A percentile compares a stretch with the other conserved stretches of the same genome.
phyloP scores from a whole-genome alignment of 2,329 filamentous ascomycete genomes.

The Pseudonectria buxi region DNA sequence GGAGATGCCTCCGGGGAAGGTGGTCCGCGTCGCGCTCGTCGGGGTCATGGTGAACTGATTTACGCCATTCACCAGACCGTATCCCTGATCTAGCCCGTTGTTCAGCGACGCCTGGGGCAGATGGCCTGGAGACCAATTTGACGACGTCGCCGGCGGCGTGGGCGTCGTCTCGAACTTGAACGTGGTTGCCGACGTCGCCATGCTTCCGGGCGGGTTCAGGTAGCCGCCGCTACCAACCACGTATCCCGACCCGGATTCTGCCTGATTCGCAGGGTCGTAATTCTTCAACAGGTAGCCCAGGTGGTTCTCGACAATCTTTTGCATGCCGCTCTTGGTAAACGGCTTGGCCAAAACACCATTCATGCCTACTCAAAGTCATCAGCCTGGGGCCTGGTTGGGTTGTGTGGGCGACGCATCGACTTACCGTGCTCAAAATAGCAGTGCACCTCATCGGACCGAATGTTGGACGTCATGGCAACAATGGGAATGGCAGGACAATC shows the following conservation, averaged over 20 bases:
- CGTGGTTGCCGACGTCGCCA: slow-evolving; percentile 17
- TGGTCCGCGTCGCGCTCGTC: slow-evolving; percentile 22
- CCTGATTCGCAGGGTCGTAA: slow-evolving; percentile 40
- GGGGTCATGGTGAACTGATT: slow-evolving; percentile 31
- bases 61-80: slow-evolving; percentile 39
- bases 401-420: slow-evolving; percentile 22
- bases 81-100: slow-evolving; percentile 37
- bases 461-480: slow-evolving; percentile 98
- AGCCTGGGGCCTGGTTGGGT: neutral
- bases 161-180: slow-evolving; percentile 51
- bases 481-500: slow-evolving; percentile 78
- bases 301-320: slow-evolving; percentile 82
- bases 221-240: slow-evolving; percentile 27
- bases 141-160: slow-evolving; percentile 41
- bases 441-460: slow-evolving; percentile 90
- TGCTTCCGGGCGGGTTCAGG: slow-evolving; percentile 26
- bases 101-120: slow-evolving; percentile 42
- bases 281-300: slow-evolving; percentile 73
- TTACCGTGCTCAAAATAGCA: slow-evolving; percentile 96
- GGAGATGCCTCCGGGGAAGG: slow-evolving; percentile 18
- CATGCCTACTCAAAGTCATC: slow-evolving; percentile 61
- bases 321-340: slow-evolving; percentile 83
- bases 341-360: slow-evolving; percentile 96
- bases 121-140: slow-evolving; percentile 47
- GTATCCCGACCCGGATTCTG: slow-evolving; percentile 30